Evolutionary conservation across 805 yeast genomes (phyloP).

Genomic region (Priceomyces carsonii): DNA sequence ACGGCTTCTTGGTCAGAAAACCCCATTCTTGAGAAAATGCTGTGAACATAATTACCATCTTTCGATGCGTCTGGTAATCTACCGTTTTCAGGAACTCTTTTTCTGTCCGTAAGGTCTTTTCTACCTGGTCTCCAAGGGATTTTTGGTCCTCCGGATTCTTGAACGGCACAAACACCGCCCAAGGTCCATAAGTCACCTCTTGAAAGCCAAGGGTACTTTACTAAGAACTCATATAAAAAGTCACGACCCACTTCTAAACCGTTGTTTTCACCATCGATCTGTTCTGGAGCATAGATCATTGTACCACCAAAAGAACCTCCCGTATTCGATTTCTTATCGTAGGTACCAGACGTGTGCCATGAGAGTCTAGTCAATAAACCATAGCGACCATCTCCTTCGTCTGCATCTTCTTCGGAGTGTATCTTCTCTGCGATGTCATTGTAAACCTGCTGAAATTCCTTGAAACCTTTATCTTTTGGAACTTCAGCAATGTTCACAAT

Average conservation of each 20-base stretch:
- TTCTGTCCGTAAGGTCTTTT: constrained; percentile 51
- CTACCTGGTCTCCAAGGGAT: constrained; percentile 85
- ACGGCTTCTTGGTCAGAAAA: constrained; percentile 41
- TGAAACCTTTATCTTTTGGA: constrained; percentile 36
- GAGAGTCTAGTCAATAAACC: constrained; percentile 39
- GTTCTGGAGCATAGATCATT: constrained; percentile 34
- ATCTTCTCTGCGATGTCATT: constrained; percentile 69
- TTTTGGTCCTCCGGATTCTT: constrained; percentile 77
- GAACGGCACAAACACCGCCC: constrained; percentile 77
- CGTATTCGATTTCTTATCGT: constrained; percentile 21
- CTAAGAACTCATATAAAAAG: constrained; percentile 56
- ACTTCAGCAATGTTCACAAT: constrained; percentile 30
- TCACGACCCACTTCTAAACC: constrained; percentile 63
- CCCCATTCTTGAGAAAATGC: constrained; percentile 59
- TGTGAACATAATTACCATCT: constrained; percentile 65
- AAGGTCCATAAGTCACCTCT: constrained; percentile 80
- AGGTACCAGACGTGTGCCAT: constrained; percentile 42
- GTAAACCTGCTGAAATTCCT: constrained; percentile 66
- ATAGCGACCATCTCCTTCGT: constrained; percentile 38
- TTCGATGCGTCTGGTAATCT: constrained; percentile 72
- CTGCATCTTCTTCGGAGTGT: constrained; percentile 43
- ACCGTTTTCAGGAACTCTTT: constrained; percentile 62
- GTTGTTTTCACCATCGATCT: constrained; percentile 48
- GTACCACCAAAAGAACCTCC: constrained; percentile 43
- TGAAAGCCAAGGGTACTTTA: constrained; percentile 66